Evolutionary conservation across 768 basidiomycete species (phyloP).

Genomic region (Leccinum rimulosum): DNA sequence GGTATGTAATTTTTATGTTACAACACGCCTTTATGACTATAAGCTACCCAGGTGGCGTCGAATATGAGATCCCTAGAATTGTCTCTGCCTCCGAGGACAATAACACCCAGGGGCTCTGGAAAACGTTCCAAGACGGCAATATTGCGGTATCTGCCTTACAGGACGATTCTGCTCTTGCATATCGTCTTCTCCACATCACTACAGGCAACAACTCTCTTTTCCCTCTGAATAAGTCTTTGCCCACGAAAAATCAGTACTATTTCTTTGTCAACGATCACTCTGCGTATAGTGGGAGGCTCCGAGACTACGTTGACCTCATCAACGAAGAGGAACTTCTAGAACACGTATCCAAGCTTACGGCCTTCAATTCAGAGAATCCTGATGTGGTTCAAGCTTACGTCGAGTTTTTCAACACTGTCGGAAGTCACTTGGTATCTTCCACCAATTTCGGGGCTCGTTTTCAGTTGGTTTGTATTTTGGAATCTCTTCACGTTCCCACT

Average conservation of each 20-base stretch:
- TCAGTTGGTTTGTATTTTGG: background rate
- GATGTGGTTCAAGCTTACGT: conserved; percentile 5
- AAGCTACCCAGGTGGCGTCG: background rate
- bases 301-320: conserved; percentile 2
- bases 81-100: background rate
- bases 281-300: conserved; percentile 2
- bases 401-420: conserved; percentile 6
- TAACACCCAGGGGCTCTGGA: background rate
- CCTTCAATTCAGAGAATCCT: conserved; percentile 1
- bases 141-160: background rate
- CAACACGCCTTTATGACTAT: background rate
- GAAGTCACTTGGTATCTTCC: conserved; percentile 1
- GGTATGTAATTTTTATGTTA: background rate
- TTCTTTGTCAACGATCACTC: conserved; percentile 5
- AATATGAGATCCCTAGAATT: conserved; percentile 4
- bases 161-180: conserved; percentile 1
- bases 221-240: conserved; percentile 4
- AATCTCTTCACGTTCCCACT: too few species aligned
- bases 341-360: background rate
- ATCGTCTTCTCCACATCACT: conserved; percentile 4
- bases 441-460: conserved; percentile 7
- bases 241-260: conserved; percentile 1
- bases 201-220: conserved; percentile 2
- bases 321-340: conserved; percentile 7
- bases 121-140: background rate